These are phyloP conservation scores for Aureobasidium melanogenum DNA, from an alignment of 2,329 filamentous ascomycete genomes.

Conservation along the genomic window DNA sequence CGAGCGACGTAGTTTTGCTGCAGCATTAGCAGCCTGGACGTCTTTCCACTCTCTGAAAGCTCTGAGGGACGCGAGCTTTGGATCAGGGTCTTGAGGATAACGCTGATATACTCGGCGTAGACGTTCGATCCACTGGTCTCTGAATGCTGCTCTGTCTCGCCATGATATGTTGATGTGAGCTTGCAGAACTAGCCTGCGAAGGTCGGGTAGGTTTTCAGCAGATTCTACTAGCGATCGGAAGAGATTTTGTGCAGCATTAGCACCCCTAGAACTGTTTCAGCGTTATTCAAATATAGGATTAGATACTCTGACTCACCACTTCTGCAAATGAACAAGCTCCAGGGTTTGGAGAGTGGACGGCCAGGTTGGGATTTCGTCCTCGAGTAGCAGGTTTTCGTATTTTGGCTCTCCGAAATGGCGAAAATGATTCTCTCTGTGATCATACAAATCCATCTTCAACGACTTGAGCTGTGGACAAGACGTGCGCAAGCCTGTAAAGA, in stretches of 20 bases:
- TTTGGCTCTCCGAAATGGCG: conserved; percentile 61
- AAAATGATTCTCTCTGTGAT: conserved; percentile 50
- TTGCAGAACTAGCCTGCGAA: conserved; percentile 64
- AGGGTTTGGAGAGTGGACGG: conserved; percentile 61
- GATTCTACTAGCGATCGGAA: conserved; percentile 69
- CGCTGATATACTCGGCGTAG: conserved; percentile 60
- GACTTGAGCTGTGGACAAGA: conserved; percentile 63
- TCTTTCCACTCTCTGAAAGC: conserved; percentile 35
- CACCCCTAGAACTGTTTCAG: conserved; percentile 26
- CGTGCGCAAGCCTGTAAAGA: conserved; percentile 56
- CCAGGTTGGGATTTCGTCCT: conserved; percentile 66
- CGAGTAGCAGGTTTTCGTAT: conserved; percentile 58
- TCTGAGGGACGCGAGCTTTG: conserved; percentile 33
- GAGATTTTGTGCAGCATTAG: conserved; percentile 63
- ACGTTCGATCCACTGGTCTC: conserved; percentile 66
- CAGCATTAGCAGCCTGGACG: conserved; percentile 10
- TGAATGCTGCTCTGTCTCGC: conserved; percentile 72
- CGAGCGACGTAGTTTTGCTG: neutral
- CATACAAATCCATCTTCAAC: conserved; percentile 65
- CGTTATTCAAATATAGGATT: neutral
- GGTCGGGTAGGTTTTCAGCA: conserved; percentile 54
- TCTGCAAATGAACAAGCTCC: conserved; percentile 67
- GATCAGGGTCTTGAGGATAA: conserved; percentile 34
- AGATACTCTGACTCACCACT: conserved; percentile 43
- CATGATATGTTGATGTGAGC: conserved; percentile 71